Evolutionary conservation across 768 basidiomycete genomes (phyloP), one percentile per base, ranked within the genome.

Genomic region (Cantharellus cinnabarinus): DNA sequence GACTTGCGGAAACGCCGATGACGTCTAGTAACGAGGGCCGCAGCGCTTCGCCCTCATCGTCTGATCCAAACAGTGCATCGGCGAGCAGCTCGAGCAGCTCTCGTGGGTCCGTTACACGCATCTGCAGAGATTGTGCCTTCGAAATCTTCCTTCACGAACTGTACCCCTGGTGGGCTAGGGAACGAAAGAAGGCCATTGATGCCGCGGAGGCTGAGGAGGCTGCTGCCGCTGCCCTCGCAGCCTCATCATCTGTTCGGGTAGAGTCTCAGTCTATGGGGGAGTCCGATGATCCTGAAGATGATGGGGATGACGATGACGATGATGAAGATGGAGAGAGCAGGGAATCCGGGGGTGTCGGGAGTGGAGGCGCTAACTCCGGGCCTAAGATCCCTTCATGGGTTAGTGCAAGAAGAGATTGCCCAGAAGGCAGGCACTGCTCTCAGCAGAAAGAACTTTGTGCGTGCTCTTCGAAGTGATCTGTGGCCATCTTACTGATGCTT

Each of bases 101-200:
- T 29, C 20, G 20, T 29, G 20, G 20, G 20, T 29, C 20, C 20
- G 20, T 29, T 29, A 29, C 20, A 29, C 35, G 54, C n/a, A 57
- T 58, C 10, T 58, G 58, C 38, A 10, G 58, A 34, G 58, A 58
- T 5, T 58, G 58, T 41, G 58, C 58, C 54, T 15, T 34, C 5
- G 54, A 57, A 58, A 57, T 58, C 7, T 58, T 58, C 40, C 40
- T 58, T n/a, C 54, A 57, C n/a, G 58, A 57, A n/a, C 5, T 58
- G 10, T 58, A 58, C 40, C n/a, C 14, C 42, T 58, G 58, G 58
- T 58, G 58, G 58, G 51, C 55, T n/a, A 50, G 58, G 10, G 58
- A 58, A 37, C 15, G 42, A 34, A 38, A 20, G 15, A 51, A n/a
- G 35, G 42, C 34, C 39, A 7, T 41, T 35, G 42, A 50, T 51